Conservation (phyloP, 139 green algal genomes). For the Tetratostichococcus sp. region DNA sequence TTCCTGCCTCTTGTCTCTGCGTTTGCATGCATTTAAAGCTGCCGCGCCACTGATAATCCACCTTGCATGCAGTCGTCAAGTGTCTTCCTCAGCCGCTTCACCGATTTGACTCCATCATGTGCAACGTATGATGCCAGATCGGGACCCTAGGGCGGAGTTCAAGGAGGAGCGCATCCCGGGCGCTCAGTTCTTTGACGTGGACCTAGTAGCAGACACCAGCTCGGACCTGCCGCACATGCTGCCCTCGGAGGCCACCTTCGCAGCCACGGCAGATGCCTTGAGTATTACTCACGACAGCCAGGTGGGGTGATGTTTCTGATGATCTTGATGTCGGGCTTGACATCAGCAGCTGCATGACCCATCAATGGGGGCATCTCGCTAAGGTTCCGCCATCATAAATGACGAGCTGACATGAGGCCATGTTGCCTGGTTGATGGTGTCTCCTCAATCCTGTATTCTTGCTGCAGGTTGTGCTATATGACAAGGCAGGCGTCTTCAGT, state of each 20-base stretch:
- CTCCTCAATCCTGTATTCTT: neutral
- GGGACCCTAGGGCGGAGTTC: slow-evolving; percentile 56
- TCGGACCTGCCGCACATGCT: slow-evolving; percentile 79
- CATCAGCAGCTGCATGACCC: neutral
- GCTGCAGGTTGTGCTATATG: slow-evolving; percentile 80
- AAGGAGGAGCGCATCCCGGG: slow-evolving; percentile 60
- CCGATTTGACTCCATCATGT: too few relatives aligned
- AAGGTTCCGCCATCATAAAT: too few relatives aligned
- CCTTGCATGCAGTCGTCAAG: neutral
- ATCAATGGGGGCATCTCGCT: too few relatives aligned
- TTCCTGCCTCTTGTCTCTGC: neutral
- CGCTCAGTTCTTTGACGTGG: slow-evolving; percentile 69
- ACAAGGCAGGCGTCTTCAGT: slow-evolving; percentile 83
- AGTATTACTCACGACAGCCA: slow-evolving; percentile 52
- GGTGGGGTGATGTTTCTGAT: neutral
- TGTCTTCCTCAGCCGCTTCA: too few relatives aligned
- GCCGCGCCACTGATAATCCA: too few relatives aligned
- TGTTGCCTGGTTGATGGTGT: too few relatives aligned
- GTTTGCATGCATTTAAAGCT: too few relatives aligned
- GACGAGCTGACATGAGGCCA: too few relatives aligned
- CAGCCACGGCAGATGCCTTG: slow-evolving; percentile 74
- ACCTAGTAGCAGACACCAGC: slow-evolving; percentile 38
- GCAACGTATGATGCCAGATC: slow-evolving; percentile 17
- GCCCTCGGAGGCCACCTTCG: slow-evolving; percentile 63
- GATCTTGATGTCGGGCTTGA: too few relatives aligned